Percentiles rank a stretch among this genome's conserved stretches.
Conservation (phyloP, 176 grass and related monocot species). For the Musa schizocarpa region DNA sequence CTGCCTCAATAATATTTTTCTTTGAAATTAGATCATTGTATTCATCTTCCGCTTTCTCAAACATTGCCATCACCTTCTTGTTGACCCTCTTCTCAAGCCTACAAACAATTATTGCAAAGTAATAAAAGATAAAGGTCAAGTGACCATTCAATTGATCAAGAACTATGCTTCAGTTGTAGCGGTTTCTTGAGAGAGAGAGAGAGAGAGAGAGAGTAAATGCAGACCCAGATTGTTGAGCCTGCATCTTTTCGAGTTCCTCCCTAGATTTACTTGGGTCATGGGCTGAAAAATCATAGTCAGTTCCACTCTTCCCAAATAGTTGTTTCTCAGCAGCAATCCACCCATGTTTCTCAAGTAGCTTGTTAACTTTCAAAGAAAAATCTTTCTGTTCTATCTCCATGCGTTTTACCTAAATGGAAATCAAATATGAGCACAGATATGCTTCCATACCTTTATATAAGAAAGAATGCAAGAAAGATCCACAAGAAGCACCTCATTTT, state of each 20-base stretch:
- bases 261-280: conserved; percentile 54
- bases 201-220: conserved; percentile 19
- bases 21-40: conserved; percentile 89
- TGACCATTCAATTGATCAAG: conserved; percentile 1
- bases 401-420: conserved; percentile 55
- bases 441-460: conserved; percentile 5
- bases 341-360: conserved; percentile 68
- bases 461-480: conserved; percentile 15
- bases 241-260: conserved; percentile 63
- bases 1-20: conserved; percentile 89
- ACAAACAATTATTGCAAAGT: conserved; percentile 19
- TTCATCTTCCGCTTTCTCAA: conserved; percentile 97
- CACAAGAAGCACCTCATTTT: conserved; percentile 72
- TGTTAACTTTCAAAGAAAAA: conserved; percentile 78
- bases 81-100: conserved; percentile 99
- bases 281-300: conserved; percentile 87
- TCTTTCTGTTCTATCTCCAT: conserved; percentile 98
- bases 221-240: conserved; percentile 82
- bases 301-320: conserved; percentile 78
- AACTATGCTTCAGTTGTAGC: too few species aligned
- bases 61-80: conserved; percentile 98
- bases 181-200: background rate
- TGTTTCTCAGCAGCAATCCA: conserved; percentile 96
- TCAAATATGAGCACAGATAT: background rate
- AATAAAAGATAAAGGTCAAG: background rate